Base-by-base conservation (phyloP, 371 early-diverging fungal species). In the Syncephalastrum sp. region DNA sequence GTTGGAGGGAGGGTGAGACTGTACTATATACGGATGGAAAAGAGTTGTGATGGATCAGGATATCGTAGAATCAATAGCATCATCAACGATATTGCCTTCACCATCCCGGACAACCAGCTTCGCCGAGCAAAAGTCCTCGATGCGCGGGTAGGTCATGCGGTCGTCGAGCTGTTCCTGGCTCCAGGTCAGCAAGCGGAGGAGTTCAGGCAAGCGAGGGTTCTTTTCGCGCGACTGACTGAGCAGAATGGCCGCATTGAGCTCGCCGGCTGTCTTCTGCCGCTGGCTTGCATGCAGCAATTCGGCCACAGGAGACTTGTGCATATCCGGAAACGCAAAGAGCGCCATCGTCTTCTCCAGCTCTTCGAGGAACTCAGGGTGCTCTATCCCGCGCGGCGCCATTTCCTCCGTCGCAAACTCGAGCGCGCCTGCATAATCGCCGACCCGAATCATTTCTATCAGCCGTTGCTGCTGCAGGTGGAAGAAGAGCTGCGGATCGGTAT, bases 271-370 rank as follows among this genome's bases (percentile, higher is more conserved):
- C 71, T 93, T 92, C 72, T 94, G 95, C 47, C 96, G 74, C 65
- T 98, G 97, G 7, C 84, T 72, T 54, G 89, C 84, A 56, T 93
- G 92, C 56, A 96, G 72, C 56, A 97, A 70, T 55, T 92, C 91
- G 5, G 84, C 84, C 12, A 96, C 89, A 23, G 97, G 96, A 14
- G 79, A 82, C 47, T 69, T 61, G 23, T 62, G 45, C 13, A 67
- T 59, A 52, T 86, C 78, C 42, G 94, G 94, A 73, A 96, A 98
- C 8, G 95, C 96, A 50, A 98, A 72, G 55, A 97, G 70, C 0
- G 96, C 90, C 98, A 98, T 97, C 1, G 97, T 95, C 23, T 86
- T 80, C 64, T 98, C 99, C 43, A 97, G 73, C 65, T 98, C 97
- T 47, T 90, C 84, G 24, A 97, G 68, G 67, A 96, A 91, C 69